These are phyloP conservation scores for Citrus sp. DNA, from an alignment of 345 rosid species.

Conservation along the genomic window DNA sequence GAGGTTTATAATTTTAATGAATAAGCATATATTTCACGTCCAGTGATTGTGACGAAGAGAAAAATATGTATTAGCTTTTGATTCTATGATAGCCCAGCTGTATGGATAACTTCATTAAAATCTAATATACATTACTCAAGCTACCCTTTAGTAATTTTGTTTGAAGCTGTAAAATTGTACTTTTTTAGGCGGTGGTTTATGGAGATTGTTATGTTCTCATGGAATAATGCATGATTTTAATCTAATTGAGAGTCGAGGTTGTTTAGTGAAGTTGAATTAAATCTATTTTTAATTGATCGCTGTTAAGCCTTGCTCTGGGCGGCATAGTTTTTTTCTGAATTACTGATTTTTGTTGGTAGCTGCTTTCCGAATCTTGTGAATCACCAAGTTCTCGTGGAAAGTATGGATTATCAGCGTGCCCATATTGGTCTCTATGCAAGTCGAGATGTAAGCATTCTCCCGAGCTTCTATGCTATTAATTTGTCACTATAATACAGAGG, in stretches of 20 bases:
- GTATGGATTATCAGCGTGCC: constrained; percentile 78
- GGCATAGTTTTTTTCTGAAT: constrained; percentile 6
- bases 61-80: neutral
- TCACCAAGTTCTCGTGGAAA: constrained; percentile 80
- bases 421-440: constrained; percentile 91
- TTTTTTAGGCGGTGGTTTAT: neutral
- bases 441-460: constrained; percentile 66
- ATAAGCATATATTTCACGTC: neutral
- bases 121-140: neutral
- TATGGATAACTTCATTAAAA: neutral
- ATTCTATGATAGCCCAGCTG: neutral
- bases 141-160: neutral
- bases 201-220: neutral
- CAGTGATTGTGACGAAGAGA: neutral
- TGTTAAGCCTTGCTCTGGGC: neutral
- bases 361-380: constrained; percentile 83
- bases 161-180: neutral
- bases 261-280: neutral
- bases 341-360: constrained; percentile 38
- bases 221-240: neutral
- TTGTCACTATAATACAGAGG: neutral
- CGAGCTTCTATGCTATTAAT: neutral
- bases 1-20: neutral
- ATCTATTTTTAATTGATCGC: neutral
- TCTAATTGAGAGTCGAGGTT: neutral